Conservation (phyloP, 2,329 filamentous ascomycete genomes). For the Furcasterigmium furcatum region DNA sequence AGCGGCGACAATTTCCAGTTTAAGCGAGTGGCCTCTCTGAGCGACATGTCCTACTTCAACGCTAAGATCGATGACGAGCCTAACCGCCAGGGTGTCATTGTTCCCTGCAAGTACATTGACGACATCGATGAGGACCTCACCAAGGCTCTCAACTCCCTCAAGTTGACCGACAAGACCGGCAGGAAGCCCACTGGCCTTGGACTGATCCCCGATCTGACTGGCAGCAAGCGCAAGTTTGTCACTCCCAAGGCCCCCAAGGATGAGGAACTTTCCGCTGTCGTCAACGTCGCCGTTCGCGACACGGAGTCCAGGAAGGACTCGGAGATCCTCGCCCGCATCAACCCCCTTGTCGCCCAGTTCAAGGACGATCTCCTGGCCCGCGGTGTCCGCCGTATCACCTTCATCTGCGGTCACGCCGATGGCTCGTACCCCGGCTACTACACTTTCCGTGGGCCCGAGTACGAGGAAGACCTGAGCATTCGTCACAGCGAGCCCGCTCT, state of each 20-base stretch:
- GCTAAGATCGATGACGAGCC: conserved; percentile 73
- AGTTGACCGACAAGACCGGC: conserved; percentile 54
- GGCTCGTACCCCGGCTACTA: conserved; percentile 96
- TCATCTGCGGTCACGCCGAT: conserved; percentile 93
- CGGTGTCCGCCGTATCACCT: conserved; percentile 84
- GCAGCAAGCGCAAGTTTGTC: conserved; percentile 61
- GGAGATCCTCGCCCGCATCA: conserved; percentile 74
- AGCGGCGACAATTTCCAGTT: conserved; percentile 57
- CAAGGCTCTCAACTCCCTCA: conserved; percentile 82
- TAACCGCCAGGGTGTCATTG: conserved; percentile 86
- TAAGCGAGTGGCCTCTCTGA: conserved; percentile 89
- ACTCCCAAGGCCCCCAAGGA: conserved; percentile 49
- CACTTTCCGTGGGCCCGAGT: conserved; percentile 92
- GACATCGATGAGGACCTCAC: conserved; percentile 85
- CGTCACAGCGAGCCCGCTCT: conserved; percentile 95
- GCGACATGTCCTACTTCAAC: conserved; percentile 88
- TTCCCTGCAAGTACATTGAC: conserved; percentile 90
- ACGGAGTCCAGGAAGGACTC: conserved; percentile 79
- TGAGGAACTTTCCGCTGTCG: conserved; percentile 84
- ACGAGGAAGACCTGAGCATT: conserved; percentile 90
- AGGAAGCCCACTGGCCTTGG: conserved; percentile 48
- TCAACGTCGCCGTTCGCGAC: conserved; percentile 89
- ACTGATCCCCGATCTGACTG: conserved; percentile 70
- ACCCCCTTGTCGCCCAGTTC: conserved; percentile 71
- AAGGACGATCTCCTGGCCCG: conserved; percentile 80